A percentile compares a stretch with the other conserved stretches of the same genome.
Evolutionary conservation across 2,329 filamentous ascomycete species (phyloP).

Genomic region (Trematosphaeria pertusa): DNA sequence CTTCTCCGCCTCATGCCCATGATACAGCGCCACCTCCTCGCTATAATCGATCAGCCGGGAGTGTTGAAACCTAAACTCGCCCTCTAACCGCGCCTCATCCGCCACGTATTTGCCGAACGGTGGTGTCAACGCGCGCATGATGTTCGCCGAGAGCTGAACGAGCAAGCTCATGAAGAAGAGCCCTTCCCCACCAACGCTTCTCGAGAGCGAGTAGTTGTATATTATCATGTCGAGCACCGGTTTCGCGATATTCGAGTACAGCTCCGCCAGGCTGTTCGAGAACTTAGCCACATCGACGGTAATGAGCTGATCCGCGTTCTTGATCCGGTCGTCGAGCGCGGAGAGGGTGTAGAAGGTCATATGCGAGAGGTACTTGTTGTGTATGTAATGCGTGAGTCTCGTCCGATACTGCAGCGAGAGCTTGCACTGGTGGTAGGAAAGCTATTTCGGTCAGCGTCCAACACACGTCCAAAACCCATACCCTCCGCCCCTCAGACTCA

Average conservation of each 20-base stretch:
- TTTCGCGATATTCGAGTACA: constrained; percentile 97
- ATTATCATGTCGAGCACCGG: constrained; percentile 94
- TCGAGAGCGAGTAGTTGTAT: constrained; percentile 92
- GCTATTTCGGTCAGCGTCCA: constrained; percentile 56
- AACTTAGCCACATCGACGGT: constrained; percentile 97
- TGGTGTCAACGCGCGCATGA: constrained; percentile 93
- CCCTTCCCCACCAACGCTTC: constrained; percentile 94
- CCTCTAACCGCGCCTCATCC: constrained; percentile 91
- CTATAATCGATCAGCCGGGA: constrained; percentile 93
- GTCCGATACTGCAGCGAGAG: constrained; percentile 92
- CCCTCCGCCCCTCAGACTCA: constrained; percentile 52
- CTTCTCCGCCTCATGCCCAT: constrained; percentile 92
- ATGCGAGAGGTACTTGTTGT: constrained; percentile 94
- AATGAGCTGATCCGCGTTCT: constrained; percentile 97
- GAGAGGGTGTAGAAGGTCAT: constrained; percentile 98
- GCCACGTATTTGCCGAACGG: constrained; percentile 98
- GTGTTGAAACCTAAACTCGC: constrained; percentile 96
- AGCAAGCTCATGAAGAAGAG: constrained; percentile 94
- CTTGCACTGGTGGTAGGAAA: constrained; percentile 96
- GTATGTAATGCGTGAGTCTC: constrained; percentile 90
- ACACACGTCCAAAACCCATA: neutral
- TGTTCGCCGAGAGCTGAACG: constrained; percentile 88
- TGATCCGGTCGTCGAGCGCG: constrained; percentile 94
- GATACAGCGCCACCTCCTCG: constrained; percentile 92
- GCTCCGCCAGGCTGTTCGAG: constrained; percentile 89